Conservation (phyloP, 768 basidiomycete genomes). For the Mycena polygramma region DNA sequence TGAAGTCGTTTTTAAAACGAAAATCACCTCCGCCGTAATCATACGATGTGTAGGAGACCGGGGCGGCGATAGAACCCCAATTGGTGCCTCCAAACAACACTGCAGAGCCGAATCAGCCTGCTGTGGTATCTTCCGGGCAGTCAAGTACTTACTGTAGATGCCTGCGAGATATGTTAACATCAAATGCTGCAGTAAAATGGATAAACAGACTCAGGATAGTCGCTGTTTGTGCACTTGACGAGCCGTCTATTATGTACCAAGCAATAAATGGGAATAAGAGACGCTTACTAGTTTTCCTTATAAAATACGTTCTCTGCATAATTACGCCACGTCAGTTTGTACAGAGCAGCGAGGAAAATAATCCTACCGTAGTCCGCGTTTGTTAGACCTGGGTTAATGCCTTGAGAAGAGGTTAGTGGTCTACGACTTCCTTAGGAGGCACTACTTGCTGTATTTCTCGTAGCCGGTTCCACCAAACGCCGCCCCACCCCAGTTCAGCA, state of each 20-base stretch:
- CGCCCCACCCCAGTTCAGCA: constrained; percentile 59
- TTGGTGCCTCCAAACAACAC: constrained; percentile 77
- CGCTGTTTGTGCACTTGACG: constrained; percentile 57
- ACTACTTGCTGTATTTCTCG: constrained; percentile 59
- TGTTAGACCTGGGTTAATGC: constrained; percentile 51
- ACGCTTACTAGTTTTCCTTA: constrained; percentile 63
- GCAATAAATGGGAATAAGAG: not conserved
- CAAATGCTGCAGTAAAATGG: constrained; percentile 32
- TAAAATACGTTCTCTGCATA: constrained; percentile 63
- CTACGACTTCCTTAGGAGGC: not conserved
- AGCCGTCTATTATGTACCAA: not conserved
- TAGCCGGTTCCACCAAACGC: constrained; percentile 63
- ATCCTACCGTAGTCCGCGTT: constrained; percentile 57
- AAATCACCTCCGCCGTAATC: constrained; percentile 67
- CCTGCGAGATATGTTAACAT: constrained; percentile 45
- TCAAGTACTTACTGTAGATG: constrained; percentile 58
- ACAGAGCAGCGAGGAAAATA: not conserved
- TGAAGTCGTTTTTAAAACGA: not conserved
- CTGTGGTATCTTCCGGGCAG: not conserved
- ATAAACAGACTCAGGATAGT: constrained; percentile 60
- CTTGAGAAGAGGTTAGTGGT: constrained; percentile 37
- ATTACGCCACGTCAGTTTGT: not conserved
- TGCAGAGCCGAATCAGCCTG: constrained; percentile 30
- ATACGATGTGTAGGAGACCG: constrained; percentile 71
- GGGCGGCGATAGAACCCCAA: constrained; percentile 70